phyloP scores from a whole-genome alignment of 2,329 filamentous ascomycete genomes.

The Geosmithia morbida region DNA sequence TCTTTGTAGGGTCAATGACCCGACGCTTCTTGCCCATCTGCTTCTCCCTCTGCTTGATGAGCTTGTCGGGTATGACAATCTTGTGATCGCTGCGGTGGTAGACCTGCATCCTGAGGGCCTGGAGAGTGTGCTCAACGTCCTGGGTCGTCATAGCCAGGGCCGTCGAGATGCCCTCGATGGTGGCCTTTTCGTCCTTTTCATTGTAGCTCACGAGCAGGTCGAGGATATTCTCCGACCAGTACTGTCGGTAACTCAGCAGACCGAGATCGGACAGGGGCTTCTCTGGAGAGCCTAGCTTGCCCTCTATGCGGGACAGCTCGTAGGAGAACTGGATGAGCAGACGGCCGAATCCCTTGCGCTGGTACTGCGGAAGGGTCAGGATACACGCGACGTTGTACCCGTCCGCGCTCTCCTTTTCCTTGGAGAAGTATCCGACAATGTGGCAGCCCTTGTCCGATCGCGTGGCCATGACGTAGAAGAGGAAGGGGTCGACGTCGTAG shows the following conservation, averaged over 20 bases:
- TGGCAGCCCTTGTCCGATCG: conserved; percentile 83
- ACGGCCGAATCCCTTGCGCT: conserved; percentile 85
- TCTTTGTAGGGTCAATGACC: conserved; percentile 59
- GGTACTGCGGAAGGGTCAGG: conserved; percentile 87
- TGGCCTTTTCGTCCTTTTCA: conserved; percentile 56
- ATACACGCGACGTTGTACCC: conserved; percentile 98
- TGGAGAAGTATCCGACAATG: conserved; percentile 98
- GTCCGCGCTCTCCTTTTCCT: conserved; percentile 94
- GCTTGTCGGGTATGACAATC: conserved; percentile 76
- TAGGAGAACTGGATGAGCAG: conserved; percentile 96
- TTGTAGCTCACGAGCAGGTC: conserved; percentile 67
- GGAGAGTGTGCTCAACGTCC: conserved; percentile 88
- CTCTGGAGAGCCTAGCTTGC: conserved; percentile 88
- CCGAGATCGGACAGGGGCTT: conserved; percentile 93
- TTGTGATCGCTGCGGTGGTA: conserved; percentile 97
- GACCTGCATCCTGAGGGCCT: conserved; percentile 86
- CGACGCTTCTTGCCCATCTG: conserved; percentile 65
- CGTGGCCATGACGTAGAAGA: conserved; percentile 96
- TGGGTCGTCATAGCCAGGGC: conserved; percentile 89
- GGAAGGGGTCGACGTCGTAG: conserved; percentile 97
- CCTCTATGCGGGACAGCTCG: conserved; percentile 88
- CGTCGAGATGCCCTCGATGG: conserved; percentile 71
- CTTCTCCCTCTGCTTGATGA: conserved; percentile 68
- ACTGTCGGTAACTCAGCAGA: conserved; percentile 85
- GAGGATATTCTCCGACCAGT: conserved; percentile 92